Percentiles rank a stretch among this genome's conserved stretches.
Conservation (phyloP, 441 rosid genomes). For the Populus hybrid region DNA sequence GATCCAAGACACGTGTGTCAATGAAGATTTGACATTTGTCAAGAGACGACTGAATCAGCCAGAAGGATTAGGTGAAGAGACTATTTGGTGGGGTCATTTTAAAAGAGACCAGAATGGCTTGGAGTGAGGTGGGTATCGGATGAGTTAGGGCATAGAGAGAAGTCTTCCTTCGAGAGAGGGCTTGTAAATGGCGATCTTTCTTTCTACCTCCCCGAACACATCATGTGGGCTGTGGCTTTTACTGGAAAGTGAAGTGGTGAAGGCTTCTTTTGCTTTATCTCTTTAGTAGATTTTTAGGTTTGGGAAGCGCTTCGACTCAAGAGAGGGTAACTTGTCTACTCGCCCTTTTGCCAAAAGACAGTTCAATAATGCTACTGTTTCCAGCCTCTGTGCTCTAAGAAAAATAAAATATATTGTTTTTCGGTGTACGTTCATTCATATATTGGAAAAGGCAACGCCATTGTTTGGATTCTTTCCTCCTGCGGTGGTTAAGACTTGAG, state of each 20-base stretch:
- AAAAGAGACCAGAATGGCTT: not conserved
- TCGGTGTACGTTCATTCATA: not conserved
- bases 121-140: not conserved
- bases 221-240: constrained; percentile 71
- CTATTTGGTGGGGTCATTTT: constrained; percentile 19
- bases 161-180: constrained; percentile 33
- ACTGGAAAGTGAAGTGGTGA: constrained; percentile 52
- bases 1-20: constrained; percentile 24
- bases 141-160: constrained; percentile 17
- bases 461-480: not conserved
- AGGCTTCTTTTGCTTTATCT: constrained; percentile 22
- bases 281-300: constrained; percentile 18
- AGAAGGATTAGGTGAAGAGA: constrained; percentile 19
- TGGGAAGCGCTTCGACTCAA: constrained; percentile 17
- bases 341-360: not conserved
- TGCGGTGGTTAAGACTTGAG: not conserved
- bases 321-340: constrained; percentile 7
- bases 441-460: not conserved
- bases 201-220: constrained; percentile 55
- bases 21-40: constrained; percentile 31
- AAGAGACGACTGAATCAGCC: not conserved
- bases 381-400: not conserved
- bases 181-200: constrained; percentile 22
- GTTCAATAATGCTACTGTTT: not conserved
- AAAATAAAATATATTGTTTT: not conserved